phyloP scores from a whole-genome alignment of 2,329 filamentous ascomycete genomes.

The Talaromyces sp. region DNA sequence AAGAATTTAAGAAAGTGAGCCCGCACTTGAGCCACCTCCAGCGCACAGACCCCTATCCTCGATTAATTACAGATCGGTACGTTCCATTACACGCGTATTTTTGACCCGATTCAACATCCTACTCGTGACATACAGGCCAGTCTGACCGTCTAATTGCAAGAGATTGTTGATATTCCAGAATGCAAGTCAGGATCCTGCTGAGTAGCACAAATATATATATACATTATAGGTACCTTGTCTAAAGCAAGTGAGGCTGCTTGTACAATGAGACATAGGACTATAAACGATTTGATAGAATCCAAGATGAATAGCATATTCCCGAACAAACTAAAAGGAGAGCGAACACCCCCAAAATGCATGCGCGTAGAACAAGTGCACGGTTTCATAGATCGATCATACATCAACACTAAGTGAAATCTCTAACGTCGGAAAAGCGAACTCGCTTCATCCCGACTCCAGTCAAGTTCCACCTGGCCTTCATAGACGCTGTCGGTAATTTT shows the following conservation, averaged over 20 bases:
- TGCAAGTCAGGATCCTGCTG: neutral
- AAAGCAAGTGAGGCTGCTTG: neutral
- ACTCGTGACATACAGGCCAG: no score
- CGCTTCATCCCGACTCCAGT: constrained; percentile 45
- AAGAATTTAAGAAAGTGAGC: no score
- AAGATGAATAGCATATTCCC: neutral
- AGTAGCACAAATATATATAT: neutral
- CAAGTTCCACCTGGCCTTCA: constrained; percentile 43
- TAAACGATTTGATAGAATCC: neutral
- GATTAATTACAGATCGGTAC: constrained; percentile 1
- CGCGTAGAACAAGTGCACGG: neutral
- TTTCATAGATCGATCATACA: constrained; percentile 6
- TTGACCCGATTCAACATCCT: neutral
- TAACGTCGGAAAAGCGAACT: constrained; percentile 37
- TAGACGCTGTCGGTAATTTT: constrained; percentile 43
- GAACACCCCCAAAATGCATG: constrained; percentile 8
- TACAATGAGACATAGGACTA: neutral
- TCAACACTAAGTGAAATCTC: neutral
- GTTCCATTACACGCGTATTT: neutral
- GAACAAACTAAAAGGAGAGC: neutral
- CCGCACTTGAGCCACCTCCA: neutral
- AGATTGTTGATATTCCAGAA: no score
- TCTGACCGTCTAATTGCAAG: no score
- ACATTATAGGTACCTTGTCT: neutral
- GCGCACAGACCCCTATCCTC: neutral